Evolutionary conservation across 805 yeast species (phyloP).

Genomic region (Grigorovia humatica): DNA sequence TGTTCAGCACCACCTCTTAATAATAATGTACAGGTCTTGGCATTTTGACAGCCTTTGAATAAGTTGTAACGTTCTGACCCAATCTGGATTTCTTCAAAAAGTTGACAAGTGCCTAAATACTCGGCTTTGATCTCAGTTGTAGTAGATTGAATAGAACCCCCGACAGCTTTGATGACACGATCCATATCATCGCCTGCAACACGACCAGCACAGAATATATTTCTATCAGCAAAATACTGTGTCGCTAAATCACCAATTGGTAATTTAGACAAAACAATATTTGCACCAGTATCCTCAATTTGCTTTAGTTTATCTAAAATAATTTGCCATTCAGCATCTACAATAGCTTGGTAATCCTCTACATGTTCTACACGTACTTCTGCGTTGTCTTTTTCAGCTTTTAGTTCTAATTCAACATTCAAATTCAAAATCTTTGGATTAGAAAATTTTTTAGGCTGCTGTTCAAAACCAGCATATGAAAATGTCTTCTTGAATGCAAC

Average conservation of each 20-base stretch:
- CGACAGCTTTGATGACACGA: conserved; percentile 87
- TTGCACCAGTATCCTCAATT: conserved; percentile 77
- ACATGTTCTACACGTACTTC: conserved; percentile 95
- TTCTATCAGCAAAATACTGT: conserved; percentile 92
- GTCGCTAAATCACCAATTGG: conserved; percentile 99
- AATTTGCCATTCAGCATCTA: conserved; percentile 98
- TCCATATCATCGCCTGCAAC: conserved; percentile 83
- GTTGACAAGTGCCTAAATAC: conserved; percentile 76
- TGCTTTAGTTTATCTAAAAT: conserved; percentile 78
- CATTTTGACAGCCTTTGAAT: conserved; percentile 84
- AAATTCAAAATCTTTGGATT: conserved; percentile 76
- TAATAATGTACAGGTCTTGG: conserved; percentile 86
- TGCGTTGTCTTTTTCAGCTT: conserved; percentile 97
- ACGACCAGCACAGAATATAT: conserved; percentile 95
- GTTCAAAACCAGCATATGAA: conserved; percentile 97
- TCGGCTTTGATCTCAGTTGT: conserved; percentile 56
- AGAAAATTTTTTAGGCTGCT: conserved; percentile 80
- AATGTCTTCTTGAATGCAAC: conserved; percentile 97
- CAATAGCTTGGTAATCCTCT: conserved; percentile 87
- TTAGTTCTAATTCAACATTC: conserved; percentile 89
- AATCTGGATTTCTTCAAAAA: conserved; percentile 87
- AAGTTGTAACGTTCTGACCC: conserved; percentile 93
- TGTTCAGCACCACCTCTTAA: conserved; percentile 98
- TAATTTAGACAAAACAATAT: conserved; percentile 82
- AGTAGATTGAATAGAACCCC: conserved; percentile 79